These are phyloP conservation scores for Leccinum incarnatum DNA, from an alignment of 768 basidiomycete genomes.

Conservation along the genomic window DNA sequence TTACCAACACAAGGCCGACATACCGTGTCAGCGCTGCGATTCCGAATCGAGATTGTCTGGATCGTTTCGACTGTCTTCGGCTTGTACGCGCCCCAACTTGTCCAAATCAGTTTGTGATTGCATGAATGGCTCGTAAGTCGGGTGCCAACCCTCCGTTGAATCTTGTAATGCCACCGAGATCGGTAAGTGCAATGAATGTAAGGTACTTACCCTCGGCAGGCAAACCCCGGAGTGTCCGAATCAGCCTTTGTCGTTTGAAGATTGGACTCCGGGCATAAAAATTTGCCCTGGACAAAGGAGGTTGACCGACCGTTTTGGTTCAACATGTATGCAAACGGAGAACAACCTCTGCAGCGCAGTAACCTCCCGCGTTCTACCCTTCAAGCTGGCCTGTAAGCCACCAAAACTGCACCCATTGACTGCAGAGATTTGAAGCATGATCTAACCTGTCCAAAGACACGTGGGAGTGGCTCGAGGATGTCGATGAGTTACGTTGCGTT, in stretches of 20 bases:
- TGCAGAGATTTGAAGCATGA: not conserved
- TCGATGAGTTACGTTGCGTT: not conserved
- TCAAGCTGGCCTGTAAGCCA: not conserved
- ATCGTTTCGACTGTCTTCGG: not conserved
- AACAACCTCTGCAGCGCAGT: not conserved
- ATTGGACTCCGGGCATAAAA: not conserved
- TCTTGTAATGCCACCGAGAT: not conserved
- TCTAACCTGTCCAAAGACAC: not conserved
- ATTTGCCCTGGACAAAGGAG: not conserved
- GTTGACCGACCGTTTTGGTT: not conserved
- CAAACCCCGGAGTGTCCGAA: not conserved
- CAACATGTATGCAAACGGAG: not conserved
- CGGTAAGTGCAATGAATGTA: not conserved
- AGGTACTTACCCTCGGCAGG: not conserved
- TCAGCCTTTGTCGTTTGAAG: not conserved
- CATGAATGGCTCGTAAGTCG: no score
- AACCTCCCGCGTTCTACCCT: not conserved
- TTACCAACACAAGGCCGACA: not conserved
- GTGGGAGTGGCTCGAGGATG: not conserved
- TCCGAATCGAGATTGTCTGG: not conserved
- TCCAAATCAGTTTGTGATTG: not conserved
- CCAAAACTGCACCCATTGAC: not conserved
- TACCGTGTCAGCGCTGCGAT: not conserved
- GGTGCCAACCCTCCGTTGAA: no score
- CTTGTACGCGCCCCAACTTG: not conserved